Conservation (phyloP, 2,329 filamentous ascomycete genomes). For the Magnaporthiopsis poae region DNA sequence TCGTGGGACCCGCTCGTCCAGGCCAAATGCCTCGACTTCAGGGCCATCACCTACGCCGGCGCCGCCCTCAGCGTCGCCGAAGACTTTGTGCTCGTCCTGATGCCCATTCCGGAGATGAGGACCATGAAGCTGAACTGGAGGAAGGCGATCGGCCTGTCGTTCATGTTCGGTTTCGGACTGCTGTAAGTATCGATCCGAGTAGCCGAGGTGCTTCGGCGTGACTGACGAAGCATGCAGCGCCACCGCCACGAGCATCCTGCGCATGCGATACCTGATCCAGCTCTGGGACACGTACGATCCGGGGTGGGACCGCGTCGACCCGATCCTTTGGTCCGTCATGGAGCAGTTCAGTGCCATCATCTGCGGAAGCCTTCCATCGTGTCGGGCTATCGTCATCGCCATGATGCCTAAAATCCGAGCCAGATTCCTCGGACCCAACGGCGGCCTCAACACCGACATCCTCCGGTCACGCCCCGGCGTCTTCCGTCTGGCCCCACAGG, state of each 20-base stretch:
- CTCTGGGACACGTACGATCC: slow-evolving; percentile 6
- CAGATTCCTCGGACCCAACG: background rate
- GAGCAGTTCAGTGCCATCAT: slow-evolving; percentile 8
- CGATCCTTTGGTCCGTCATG: slow-evolving; percentile 7
- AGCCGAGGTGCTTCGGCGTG: too few species aligned
- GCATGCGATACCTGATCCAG: slow-evolving; percentile 4
- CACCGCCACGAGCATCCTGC: slow-evolving; percentile 5
- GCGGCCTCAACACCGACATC: too few species aligned
- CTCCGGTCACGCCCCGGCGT: background rate
- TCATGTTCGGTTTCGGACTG: slow-evolving; percentile 36
- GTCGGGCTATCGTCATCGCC: slow-evolving; percentile 2
- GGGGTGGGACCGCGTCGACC: slow-evolving; percentile 7
- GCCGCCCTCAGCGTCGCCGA: slow-evolving; percentile 33
- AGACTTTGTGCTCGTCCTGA: slow-evolving; percentile 30
- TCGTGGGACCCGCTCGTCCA: slow-evolving; percentile 43
- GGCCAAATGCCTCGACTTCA: slow-evolving; percentile 38
- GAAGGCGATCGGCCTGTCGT: slow-evolving; percentile 32
- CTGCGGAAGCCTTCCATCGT: slow-evolving; percentile 7
- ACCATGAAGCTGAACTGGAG: slow-evolving; percentile 30
- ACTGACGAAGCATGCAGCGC: background rate
- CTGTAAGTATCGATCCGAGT: slow-evolving; percentile 16
- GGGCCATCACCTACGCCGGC: slow-evolving; percentile 36
- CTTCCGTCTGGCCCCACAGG: too few species aligned
- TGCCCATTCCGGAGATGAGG: slow-evolving; percentile 32
- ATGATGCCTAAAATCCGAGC: background rate